Percentiles rank a stretch among this genome's conserved stretches.
phyloP scores from a whole-genome alignment of 257 asterid genomes.

The Rubia yunnanensis region DNA sequence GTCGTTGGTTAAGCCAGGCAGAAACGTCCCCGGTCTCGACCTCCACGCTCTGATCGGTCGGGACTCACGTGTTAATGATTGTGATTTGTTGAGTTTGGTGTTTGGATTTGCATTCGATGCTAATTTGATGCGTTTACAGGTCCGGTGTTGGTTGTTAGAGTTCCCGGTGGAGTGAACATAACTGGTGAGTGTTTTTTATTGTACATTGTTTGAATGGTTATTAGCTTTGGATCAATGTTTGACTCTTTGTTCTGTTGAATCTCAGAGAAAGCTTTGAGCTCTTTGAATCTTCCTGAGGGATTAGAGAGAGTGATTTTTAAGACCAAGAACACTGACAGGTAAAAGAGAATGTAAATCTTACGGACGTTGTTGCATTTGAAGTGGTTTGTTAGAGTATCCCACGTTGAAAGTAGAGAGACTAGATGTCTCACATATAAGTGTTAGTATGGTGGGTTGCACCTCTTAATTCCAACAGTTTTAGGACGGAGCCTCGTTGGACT shows the following conservation, averaged over 20 bases:
- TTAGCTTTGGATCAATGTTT: no score
- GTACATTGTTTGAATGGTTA: not conserved
- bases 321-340: slow-evolving; percentile 17
- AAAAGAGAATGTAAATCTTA: not conserved
- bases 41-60: slow-evolving; percentile 53
- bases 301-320: slow-evolving; percentile 45
- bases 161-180: slow-evolving; percentile 67
- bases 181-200: slow-evolving; percentile 37
- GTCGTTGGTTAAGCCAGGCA: slow-evolving; percentile 33
- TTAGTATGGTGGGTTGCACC: no score
- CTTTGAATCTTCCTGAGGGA: slow-evolving; percentile 62
- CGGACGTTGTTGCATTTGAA: no score
- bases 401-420: no score
- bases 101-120: not conserved
- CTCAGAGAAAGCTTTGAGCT: slow-evolving; percentile 65
- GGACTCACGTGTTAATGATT: not conserved
- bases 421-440: no score
- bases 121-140: slow-evolving; percentile 35
- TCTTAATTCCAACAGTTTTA: no score
- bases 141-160: slow-evolving; percentile 72
- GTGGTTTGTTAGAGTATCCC: no score
- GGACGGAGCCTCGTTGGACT: no score
- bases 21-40: slow-evolving; percentile 61
- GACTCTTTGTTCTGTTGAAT: not conserved
- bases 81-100: not conserved